Conservation (phyloP, 257 asterid species). For the Gardenia jasminoides region DNA sequence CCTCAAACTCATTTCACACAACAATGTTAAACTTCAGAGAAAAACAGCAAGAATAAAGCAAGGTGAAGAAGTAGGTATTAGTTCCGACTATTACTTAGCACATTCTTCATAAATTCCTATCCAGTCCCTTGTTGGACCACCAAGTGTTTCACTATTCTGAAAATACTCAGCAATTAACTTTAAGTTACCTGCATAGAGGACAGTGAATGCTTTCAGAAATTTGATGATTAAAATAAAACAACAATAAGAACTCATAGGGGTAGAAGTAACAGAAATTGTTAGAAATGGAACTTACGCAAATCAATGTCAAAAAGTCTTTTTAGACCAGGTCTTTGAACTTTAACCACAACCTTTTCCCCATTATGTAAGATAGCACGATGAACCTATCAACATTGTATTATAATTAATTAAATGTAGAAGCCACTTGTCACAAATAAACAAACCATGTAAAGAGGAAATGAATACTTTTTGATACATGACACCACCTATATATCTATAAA, state of each 20-base stretch:
- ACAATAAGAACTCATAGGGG: background rate
- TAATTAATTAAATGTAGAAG: constrained; percentile 32
- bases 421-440: background rate
- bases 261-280: background rate
- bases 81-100: constrained; percentile 61
- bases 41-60: background rate
- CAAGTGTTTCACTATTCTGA: constrained; percentile 84
- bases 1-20: background rate
- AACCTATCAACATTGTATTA: constrained; percentile 49
- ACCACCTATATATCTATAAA: background rate
- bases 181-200: constrained; percentile 62
- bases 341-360: constrained; percentile 83
- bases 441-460: background rate
- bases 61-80: background rate
- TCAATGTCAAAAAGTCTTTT: constrained; percentile 90
- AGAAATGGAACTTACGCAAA: constrained; percentile 52
- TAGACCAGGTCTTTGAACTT: constrained; percentile 96
- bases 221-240: background rate
- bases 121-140: constrained; percentile 98
- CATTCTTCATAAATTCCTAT: constrained; percentile 95
- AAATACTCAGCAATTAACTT: constrained; percentile 90
- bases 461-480: background rate
- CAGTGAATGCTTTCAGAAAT: background rate
- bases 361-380: constrained; percentile 92
- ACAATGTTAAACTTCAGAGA: background rate